Percentiles rank a stretch among this genome's conserved stretches.
Evolutionary conservation across 2,329 filamentous ascomycete genomes (phyloP).

Genomic region (Sphaerulina musiva): DNA sequence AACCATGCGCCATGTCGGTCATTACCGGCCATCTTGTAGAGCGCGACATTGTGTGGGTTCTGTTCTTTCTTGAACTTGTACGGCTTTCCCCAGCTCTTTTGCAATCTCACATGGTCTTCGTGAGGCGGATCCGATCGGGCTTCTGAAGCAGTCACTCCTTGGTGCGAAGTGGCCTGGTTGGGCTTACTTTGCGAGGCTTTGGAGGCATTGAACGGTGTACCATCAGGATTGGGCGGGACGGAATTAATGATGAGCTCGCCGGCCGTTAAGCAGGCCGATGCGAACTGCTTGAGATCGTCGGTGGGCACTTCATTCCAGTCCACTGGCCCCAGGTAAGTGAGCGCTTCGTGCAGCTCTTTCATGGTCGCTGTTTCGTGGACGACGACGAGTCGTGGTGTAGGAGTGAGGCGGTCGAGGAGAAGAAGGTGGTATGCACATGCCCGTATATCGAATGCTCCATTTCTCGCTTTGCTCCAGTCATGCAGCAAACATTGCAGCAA

Average conservation of each 20-base stretch:
- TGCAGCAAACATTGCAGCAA: not conserved
- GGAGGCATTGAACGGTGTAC: constrained; percentile 40
- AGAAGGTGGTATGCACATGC: not conserved
- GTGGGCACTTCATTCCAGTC: constrained; percentile 41
- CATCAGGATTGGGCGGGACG: constrained; percentile 55
- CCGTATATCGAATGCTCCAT: too few species aligned
- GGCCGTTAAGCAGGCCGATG: constrained; percentile 42
- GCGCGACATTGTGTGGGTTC: constrained; percentile 67
- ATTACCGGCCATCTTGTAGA: constrained; percentile 72
- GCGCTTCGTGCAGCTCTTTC: constrained; percentile 42
- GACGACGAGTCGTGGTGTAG: not conserved
- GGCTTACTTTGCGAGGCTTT: constrained; percentile 54
- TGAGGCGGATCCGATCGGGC: constrained; percentile 46
- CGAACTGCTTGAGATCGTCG: constrained; percentile 37
- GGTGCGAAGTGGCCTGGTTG: constrained; percentile 44
- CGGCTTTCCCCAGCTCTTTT: constrained; percentile 79
- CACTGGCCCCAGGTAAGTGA: constrained; percentile 40
- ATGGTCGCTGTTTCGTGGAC: constrained; percentile 21
- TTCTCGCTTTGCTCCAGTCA: not conserved
- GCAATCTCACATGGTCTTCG: constrained; percentile 54
- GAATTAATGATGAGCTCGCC: constrained; percentile 70
- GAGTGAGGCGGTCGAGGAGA: not conserved
- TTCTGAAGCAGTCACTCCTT: constrained; percentile 49
- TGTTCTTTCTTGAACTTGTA: constrained; percentile 64
- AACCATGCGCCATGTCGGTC: constrained; percentile 79